These are phyloP conservation scores for Ceratocystis alfenasii DNA, from an alignment of 2,329 filamentous ascomycete species.

Conservation along the genomic window DNA sequence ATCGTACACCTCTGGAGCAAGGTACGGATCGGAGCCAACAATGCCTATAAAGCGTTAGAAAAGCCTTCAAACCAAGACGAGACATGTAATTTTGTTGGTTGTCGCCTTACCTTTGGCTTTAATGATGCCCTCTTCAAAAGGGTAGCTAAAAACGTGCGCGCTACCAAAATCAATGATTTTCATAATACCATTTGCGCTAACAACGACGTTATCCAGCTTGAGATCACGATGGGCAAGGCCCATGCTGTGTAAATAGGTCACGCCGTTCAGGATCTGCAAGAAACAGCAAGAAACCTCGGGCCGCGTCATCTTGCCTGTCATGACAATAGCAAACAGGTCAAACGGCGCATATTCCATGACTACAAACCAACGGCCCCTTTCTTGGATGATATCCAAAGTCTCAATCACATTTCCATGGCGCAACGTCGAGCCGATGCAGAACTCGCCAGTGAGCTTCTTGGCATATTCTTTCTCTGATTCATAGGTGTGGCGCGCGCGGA, in stretches of 20 bases:
- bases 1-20: slow-evolving; percentile 94
- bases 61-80: background rate
- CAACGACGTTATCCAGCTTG: slow-evolving; percentile 95
- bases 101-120: slow-evolving; percentile 57
- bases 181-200: slow-evolving; percentile 94
- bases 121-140: slow-evolving; percentile 82
- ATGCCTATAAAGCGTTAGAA: slow-evolving; percentile 36
- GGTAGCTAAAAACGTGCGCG: slow-evolving; percentile 92
- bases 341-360: slow-evolving; percentile 98
- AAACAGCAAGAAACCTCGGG: slow-evolving; percentile 87
- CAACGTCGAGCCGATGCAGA: slow-evolving; percentile 91
- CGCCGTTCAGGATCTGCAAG: slow-evolving; percentile 85
- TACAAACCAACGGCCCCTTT: slow-evolving; percentile 90
- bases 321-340: slow-evolving; percentile 94
- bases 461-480: slow-evolving; percentile 92
- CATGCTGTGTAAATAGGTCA: slow-evolving; percentile 89
- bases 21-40: slow-evolving; percentile 81
- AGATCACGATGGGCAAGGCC: slow-evolving; percentile 88
- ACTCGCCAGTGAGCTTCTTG: slow-evolving; percentile 96
- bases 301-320: slow-evolving; percentile 93
- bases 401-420: slow-evolving; percentile 98
- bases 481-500: slow-evolving; percentile 80
- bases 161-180: slow-evolving; percentile 99
- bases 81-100: background rate
- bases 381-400: slow-evolving; percentile 89